Percentiles rank a stretch among this genome's conserved stretches.
phyloP scores from a whole-genome alignment of 441 rosid genomes.

The Erodium chrysanthum region DNA sequence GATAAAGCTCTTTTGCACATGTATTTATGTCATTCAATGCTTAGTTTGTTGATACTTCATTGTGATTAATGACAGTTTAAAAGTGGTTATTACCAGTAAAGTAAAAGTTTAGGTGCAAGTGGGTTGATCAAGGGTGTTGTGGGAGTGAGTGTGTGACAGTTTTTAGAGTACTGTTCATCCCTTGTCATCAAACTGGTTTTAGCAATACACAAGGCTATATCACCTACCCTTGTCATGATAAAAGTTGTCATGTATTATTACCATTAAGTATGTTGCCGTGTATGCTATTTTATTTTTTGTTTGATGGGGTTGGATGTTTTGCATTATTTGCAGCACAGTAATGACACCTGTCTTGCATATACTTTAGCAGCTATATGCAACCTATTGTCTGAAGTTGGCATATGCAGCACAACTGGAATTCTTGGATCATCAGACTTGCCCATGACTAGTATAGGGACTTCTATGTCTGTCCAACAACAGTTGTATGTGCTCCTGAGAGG shows the following conservation, averaged over 20 bases:
- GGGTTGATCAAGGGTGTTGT: too few relatives aligned
- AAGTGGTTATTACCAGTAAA: too few relatives aligned
- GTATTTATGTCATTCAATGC: too few relatives aligned
- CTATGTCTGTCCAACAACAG: conserved; percentile 79
- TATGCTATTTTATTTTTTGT: conserved; percentile 5
- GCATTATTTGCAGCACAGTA: conserved; percentile 56
- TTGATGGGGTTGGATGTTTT: conserved; percentile 17
- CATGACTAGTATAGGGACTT: conserved; percentile 46
- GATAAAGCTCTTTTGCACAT: too few relatives aligned
- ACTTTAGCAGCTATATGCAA: conserved; percentile 81
- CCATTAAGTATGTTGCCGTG: background rate
- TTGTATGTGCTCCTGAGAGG: conserved; percentile 70
- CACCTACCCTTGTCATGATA: too few relatives aligned
- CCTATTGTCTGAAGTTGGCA: conserved; percentile 75
- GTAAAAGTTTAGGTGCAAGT: too few relatives aligned
- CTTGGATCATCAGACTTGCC: conserved; percentile 78
- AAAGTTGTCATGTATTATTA: background rate
- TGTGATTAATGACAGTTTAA: too few relatives aligned
- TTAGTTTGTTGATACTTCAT: too few relatives aligned
- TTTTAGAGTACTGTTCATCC: too few relatives aligned
- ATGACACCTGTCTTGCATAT: conserved; percentile 93
- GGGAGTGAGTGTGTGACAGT: too few relatives aligned
- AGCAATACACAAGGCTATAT: too few relatives aligned
- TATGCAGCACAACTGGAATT: conserved; percentile 53
- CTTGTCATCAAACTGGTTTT: too few relatives aligned